A percentile compares a stretch with the other conserved stretches of the same genome.
These are phyloP conservation scores for Pichia kudriavzevii DNA, from an alignment of 1,139 yeast species.

Conservation along the genomic window DNA sequence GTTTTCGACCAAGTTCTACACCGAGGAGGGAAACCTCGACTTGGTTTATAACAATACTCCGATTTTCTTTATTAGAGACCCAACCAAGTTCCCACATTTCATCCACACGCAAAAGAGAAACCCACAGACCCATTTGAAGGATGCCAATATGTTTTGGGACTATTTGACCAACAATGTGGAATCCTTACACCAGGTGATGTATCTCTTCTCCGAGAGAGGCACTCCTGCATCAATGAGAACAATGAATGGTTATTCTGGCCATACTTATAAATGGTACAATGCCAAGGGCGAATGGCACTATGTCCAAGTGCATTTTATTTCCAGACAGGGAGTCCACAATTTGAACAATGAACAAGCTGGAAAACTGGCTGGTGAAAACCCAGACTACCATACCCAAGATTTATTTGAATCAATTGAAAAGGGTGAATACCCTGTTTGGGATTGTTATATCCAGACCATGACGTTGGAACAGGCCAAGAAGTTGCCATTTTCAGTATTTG, in stretches of 20 bases:
- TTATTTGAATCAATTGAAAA: slow-evolving; percentile 50
- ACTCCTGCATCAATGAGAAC: slow-evolving; percentile 57
- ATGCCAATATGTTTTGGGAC: slow-evolving; percentile 61
- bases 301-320: slow-evolving; percentile 56
- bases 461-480: slow-evolving; percentile 61
- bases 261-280: slow-evolving; percentile 65
- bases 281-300: slow-evolving; percentile 55
- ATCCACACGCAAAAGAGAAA: slow-evolving; percentile 83
- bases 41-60: slow-evolving; percentile 90
- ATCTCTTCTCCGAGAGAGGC: slow-evolving; percentile 64
- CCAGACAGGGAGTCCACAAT: slow-evolving; percentile 59
- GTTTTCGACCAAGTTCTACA: slow-evolving; percentile 72
- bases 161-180: slow-evolving; percentile 58
- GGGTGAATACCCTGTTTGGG: slow-evolving; percentile 59
- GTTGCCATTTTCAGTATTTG: slow-evolving; percentile 52
- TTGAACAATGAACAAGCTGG: slow-evolving; percentile 51
- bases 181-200: slow-evolving; percentile 54
- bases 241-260: slow-evolving; percentile 75
- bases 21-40: slow-evolving; percentile 84
- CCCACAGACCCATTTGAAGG: slow-evolving; percentile 44
- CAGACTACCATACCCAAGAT: slow-evolving; percentile 56
- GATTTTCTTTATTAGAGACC: slow-evolving; percentile 78
- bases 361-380: slow-evolving; percentile 48
- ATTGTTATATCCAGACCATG: slow-evolving; percentile 64
- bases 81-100: slow-evolving; percentile 80